Percentiles rank a stretch among this genome's conserved stretches.
Evolutionary conservation across 179 eudicot species (phyloP).

Genomic region (Silene noctiflora): DNA sequence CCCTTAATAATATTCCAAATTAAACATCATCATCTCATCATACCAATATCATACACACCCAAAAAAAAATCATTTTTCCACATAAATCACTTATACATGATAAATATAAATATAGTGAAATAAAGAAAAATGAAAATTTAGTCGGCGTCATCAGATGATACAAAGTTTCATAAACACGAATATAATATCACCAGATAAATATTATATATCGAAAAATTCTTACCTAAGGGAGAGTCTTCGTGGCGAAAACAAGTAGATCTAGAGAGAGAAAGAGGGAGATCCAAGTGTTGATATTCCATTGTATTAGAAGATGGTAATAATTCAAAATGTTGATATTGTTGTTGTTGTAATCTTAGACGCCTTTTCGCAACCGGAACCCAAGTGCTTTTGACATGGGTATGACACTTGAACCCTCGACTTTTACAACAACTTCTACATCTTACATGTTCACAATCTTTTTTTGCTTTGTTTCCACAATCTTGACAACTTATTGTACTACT

Average conservation of each 20-base stretch:
- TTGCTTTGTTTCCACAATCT: slow-evolving; percentile 58
- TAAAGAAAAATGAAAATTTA: slow-evolving; percentile 19
- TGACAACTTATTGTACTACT: slow-evolving; percentile 29
- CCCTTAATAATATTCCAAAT: background rate
- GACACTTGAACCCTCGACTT: slow-evolving; percentile 55
- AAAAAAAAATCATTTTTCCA: background rate
- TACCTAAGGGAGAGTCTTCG: background rate
- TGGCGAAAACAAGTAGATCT: slow-evolving; percentile 17
- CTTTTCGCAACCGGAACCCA: slow-evolving; percentile 66
- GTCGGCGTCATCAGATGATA: no score
- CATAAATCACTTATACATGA: background rate
- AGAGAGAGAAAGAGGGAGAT: slow-evolving; percentile 34
- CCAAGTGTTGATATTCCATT: slow-evolving; percentile 16
- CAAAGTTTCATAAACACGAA: no score
- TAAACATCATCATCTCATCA: background rate
- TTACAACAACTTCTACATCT: slow-evolving; percentile 73
- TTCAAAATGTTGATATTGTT: slow-evolving; percentile 17
- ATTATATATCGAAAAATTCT: no score
- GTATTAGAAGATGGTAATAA: background rate
- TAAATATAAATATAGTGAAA: background rate
- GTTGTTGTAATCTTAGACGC: slow-evolving; percentile 40
- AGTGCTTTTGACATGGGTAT: slow-evolving; percentile 71
- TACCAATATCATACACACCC: no score
- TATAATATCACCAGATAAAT: no score
- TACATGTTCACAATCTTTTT: slow-evolving; percentile 51